These are phyloP conservation scores for Citrus medica DNA, from an alignment of 345 rosid genomes.

Conservation along the genomic window DNA sequence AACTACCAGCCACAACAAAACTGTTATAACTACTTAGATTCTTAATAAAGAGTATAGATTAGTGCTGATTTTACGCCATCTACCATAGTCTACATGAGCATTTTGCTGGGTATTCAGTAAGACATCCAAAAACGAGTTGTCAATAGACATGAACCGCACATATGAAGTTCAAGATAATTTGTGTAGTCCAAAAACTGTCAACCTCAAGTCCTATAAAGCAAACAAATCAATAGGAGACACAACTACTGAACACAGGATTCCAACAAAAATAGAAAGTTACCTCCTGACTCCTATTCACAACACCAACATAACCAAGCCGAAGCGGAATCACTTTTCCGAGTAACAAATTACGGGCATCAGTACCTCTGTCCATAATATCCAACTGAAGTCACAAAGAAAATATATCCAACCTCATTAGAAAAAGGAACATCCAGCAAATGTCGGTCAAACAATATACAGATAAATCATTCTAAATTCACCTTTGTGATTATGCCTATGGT, in stretches of 20 bases:
- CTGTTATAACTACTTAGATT: background rate
- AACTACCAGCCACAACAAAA: background rate
- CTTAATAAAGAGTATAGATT: background rate
- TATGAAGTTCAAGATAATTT: background rate
- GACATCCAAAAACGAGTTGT: background rate
- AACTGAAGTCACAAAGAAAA: constrained; percentile 47
- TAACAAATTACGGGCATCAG: constrained; percentile 83
- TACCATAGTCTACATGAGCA: background rate
- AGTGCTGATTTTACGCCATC: background rate
- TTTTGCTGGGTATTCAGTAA: background rate
- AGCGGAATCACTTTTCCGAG: constrained; percentile 93
- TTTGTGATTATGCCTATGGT: constrained; percentile 92
- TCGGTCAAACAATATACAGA: background rate
- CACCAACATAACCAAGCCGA: constrained; percentile 93
- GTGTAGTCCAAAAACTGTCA: background rate
- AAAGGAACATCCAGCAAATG: background rate
- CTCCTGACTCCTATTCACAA: constrained; percentile 96
- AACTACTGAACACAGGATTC: background rate
- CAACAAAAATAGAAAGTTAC: constrained; percentile 30
- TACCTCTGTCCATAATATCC: constrained; percentile 99
- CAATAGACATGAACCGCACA: background rate
- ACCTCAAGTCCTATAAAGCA: background rate
- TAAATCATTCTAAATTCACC: constrained; percentile 36
- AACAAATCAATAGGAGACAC: background rate
- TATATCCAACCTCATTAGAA: constrained; percentile 18